Percentiles rank a stretch among this genome's conserved stretches.
Conservation (phyloP, 805 yeast genomes). For the Ogataea philodendri region DNA sequence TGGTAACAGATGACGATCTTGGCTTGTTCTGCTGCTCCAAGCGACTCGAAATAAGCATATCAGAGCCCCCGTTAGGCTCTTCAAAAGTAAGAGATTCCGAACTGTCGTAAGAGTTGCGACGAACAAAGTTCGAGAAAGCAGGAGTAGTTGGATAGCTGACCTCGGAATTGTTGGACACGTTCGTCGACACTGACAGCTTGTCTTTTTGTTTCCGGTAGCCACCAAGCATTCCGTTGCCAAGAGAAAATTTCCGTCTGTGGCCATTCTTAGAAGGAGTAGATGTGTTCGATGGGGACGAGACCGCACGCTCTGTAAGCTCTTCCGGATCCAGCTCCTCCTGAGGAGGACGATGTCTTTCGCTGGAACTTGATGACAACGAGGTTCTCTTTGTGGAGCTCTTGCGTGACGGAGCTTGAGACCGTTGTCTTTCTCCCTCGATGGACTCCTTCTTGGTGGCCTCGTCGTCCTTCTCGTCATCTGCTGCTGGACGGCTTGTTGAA, state of each 20-base stretch:
- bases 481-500: too few relatives aligned
- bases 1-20: conserved; percentile 18
- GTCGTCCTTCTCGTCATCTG: conserved; percentile 9
- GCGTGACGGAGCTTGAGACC: conserved; percentile 19
- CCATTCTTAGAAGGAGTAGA: conserved; percentile 37
- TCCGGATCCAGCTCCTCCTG: conserved; percentile 18
- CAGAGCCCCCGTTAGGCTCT: conserved; percentile 48
- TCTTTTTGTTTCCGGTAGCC: conserved; percentile 50
- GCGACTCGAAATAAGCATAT: conserved; percentile 60
- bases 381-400: conserved; percentile 22
- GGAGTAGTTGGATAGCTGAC: conserved; percentile 36
- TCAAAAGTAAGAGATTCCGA: conserved; percentile 65
- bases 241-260: conserved; percentile 62
- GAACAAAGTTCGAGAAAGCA: conserved; percentile 37
- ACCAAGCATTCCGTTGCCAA: conserved; percentile 55
- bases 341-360: conserved; percentile 14
- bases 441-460: conserved; percentile 18
- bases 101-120: conserved; percentile 42
- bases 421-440: conserved; percentile 20
- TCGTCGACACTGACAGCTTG: conserved; percentile 34
- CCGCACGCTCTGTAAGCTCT: conserved; percentile 19
- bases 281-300: conserved; percentile 28
- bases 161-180: conserved; percentile 48
- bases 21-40: conserved; percentile 45
- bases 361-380: conserved; percentile 24